phyloP scores from a whole-genome alignment of 441 rosid genomes.

The Melastoma candidum region DNA sequence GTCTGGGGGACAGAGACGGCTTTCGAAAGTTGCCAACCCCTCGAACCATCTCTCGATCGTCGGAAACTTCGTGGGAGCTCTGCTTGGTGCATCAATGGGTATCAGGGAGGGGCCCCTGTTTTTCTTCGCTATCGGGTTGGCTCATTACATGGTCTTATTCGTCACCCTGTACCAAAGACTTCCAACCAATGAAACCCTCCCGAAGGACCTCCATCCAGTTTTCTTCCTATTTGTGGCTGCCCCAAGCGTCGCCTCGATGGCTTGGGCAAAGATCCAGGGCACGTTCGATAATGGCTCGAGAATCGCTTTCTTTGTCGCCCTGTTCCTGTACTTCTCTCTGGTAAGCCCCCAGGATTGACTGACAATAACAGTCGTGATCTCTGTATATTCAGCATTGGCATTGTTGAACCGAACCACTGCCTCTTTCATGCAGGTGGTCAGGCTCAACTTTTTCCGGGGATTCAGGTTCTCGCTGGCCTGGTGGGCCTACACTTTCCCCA shows the following conservation, averaged over 20 bases:
- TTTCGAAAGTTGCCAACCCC: conserved; percentile 87
- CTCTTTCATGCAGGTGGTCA: conserved; percentile 48
- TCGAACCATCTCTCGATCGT: conserved; percentile 76
- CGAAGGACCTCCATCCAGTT: conserved; percentile 91
- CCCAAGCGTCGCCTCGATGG: conserved; percentile 85
- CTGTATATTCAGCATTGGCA: background rate
- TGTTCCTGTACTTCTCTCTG: conserved; percentile 78
- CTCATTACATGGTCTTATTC: conserved; percentile 74
- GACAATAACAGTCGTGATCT: background rate
- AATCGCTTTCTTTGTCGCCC: conserved; percentile 73
- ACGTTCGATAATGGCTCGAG: conserved; percentile 62
- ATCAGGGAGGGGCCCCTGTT: conserved; percentile 79
- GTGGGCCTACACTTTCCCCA: conserved; percentile 96
- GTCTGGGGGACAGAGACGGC: conserved; percentile 81
- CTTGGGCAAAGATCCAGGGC: conserved; percentile 68
- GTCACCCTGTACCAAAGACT: conserved; percentile 92
- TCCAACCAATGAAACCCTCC: conserved; percentile 77
- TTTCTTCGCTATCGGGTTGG: conserved; percentile 79
- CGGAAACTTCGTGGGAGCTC: conserved; percentile 86
- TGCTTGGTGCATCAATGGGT: conserved; percentile 83
- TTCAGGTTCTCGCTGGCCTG: conserved; percentile 84
- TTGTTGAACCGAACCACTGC: background rate
- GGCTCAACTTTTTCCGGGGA: conserved; percentile 73
- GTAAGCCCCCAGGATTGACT: conserved; percentile 20
- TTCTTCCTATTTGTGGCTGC: conserved; percentile 87